Conservation (phyloP, 495 filamentous ascomycete species). For the Tuber melanosporum region DNA sequence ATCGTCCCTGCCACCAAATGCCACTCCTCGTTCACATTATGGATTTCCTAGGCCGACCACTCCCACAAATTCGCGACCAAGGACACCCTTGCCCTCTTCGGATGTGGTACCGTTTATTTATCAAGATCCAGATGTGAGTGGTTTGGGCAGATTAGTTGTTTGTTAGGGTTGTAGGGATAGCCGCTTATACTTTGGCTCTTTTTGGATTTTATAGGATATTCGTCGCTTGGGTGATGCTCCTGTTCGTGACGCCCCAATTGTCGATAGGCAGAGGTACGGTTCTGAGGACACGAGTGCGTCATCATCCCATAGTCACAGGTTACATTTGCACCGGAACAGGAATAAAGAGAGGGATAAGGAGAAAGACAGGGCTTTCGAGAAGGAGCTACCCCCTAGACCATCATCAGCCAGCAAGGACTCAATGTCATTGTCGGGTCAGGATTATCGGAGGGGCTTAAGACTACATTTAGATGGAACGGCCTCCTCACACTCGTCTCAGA, state of each 20-base stretch:
- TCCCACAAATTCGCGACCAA: conserved; percentile 61
- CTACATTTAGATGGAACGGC: conserved; percentile 39
- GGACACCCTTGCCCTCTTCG: conserved; percentile 79
- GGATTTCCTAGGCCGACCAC: conserved; percentile 53
- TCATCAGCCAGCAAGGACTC: conserved; percentile 33
- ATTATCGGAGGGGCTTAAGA: conserved; percentile 33
- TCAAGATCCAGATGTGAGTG: conserved; percentile 71
- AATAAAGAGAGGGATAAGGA: conserved; percentile 49
- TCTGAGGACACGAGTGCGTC: conserved; percentile 44
- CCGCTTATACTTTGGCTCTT: conserved; percentile 19
- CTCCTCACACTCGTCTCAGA: conserved; percentile 41
- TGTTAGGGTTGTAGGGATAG: conserved; percentile 8
- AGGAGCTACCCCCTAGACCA: conserved; percentile 39
- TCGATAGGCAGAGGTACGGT: conserved; percentile 50
- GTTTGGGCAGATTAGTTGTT: conserved; percentile 21
- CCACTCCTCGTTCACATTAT: conserved; percentile 50
- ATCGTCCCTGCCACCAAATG: conserved; percentile 56
- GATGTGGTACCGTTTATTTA: conserved; percentile 95
- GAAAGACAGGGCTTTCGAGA: conserved; percentile 39
- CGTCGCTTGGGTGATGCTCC: conserved; percentile 76
- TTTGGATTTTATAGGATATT: conserved; percentile 55
- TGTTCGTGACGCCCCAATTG: conserved; percentile 63
- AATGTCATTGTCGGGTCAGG: conserved; percentile 20
- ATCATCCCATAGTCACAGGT: conserved; percentile 52
- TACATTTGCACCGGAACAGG: conserved; percentile 68